These are phyloP conservation scores for Maudiozyma barnettii DNA, from an alignment of 805 yeast species.

Conservation along the genomic window DNA sequence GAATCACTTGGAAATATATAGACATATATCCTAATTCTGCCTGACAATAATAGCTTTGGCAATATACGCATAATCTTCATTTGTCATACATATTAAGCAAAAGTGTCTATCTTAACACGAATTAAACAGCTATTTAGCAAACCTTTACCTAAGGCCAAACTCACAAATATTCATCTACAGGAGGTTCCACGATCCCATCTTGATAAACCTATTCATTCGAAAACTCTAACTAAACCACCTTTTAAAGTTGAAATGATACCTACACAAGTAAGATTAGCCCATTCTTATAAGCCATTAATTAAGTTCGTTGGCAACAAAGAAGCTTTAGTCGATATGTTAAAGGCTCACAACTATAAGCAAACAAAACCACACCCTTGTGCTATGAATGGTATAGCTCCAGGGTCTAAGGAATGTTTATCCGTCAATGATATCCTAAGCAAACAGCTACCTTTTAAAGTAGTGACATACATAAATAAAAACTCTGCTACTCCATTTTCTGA, in stretches of 20 bases:
- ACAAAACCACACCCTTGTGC: conserved; percentile 23
- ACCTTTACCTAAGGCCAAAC: neutral
- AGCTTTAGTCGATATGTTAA: conserved; percentile 25
- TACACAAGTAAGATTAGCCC: conserved; percentile 17
- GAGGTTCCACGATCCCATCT: neutral
- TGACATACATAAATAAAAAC: conserved; percentile 30
- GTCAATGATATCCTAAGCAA: conserved; percentile 17
- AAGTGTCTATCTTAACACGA: conserved; percentile 4
- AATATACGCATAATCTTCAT: no score
- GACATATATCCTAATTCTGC: no score
- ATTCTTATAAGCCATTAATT: conserved; percentile 55
- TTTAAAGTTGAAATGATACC: conserved; percentile 3
- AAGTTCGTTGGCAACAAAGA: conserved; percentile 83
- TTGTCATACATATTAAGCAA: neutral
- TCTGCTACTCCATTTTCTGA: neutral
- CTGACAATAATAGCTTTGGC: no score
- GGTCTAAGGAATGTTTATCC: conserved; percentile 20
- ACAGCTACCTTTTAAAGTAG: conserved; percentile 34
- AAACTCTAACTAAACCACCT: neutral
- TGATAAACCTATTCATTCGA: neutral
- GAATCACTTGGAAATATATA: no score
- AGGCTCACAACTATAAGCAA: conserved; percentile 23
- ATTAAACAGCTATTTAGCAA: neutral
- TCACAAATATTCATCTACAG: neutral
- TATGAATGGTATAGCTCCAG: conserved; percentile 22